Conservation (phyloP, 352 stramenopile genomes). For the Hyaloperonospora arabidopsidis region DNA sequence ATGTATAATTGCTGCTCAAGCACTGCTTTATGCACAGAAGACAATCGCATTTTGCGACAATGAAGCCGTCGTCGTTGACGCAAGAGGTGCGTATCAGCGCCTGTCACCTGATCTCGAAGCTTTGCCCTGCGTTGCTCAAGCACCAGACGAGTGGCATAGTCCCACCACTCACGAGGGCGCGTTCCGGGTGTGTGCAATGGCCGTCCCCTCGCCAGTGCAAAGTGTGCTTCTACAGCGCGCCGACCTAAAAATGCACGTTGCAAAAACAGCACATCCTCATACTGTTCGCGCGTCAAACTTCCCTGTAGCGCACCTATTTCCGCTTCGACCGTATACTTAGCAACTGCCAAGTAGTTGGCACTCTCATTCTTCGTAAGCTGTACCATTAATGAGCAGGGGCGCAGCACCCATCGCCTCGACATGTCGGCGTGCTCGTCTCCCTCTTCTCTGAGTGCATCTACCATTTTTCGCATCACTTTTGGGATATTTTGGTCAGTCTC, state of each 20-base stretch:
- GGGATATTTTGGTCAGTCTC: constrained; percentile 33
- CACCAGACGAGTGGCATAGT: constrained; percentile 51
- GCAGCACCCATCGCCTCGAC: constrained; percentile 38
- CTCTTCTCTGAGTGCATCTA: constrained; percentile 25
- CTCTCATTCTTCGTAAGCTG: constrained; percentile 80
- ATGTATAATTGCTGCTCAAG: constrained; percentile 58
- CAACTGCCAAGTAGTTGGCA: constrained; percentile 46
- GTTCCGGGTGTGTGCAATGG: constrained; percentile 40
- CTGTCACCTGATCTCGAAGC: constrained; percentile 10
- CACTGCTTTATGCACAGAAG: constrained; percentile 41
- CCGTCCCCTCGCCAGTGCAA: constrained; percentile 45
- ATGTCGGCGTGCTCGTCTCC: constrained; percentile 2
- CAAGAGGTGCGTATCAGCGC: not conserved
- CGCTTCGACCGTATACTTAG: constrained; percentile 62
- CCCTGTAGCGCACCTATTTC: constrained; percentile 41
- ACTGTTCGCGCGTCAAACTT: constrained; percentile 63
- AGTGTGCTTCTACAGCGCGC: constrained; percentile 55
- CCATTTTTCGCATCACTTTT: constrained; percentile 43
- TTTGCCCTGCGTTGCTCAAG: constrained; percentile 32
- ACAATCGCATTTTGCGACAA: constrained; percentile 44
- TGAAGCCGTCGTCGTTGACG: constrained; percentile 12
- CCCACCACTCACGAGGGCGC: constrained; percentile 64
- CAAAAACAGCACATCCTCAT: constrained; percentile 74
- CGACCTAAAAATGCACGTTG: constrained; percentile 55
- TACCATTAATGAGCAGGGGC: constrained; percentile 43